Evolutionary conservation across 1,284 basidiomycete species (phyloP).

Genomic region (Cystobasidium slooffiae): DNA sequence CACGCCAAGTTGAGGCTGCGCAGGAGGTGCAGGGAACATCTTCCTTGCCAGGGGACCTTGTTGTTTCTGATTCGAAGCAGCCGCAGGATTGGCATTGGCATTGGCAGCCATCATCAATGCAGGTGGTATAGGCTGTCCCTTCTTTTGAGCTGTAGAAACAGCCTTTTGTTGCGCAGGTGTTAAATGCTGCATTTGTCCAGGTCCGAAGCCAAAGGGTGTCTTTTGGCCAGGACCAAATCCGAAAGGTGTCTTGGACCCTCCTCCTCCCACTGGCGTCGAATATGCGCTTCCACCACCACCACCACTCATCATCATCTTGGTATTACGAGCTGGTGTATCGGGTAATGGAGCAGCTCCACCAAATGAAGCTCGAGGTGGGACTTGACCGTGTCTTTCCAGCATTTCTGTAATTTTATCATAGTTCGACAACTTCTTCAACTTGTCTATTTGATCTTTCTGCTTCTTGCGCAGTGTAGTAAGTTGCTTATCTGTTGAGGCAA

Average conservation of each 20-base stretch:
- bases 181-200: slow-evolving; percentile 16
- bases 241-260: not conserved
- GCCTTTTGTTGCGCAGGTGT: slow-evolving; percentile 31
- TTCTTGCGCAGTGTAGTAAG: slow-evolving; percentile 75
- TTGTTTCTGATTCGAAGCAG: slow-evolving; percentile 25
- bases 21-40: slow-evolving; percentile 24
- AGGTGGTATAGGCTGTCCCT: slow-evolving; percentile 13
- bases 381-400: slow-evolving; percentile 86
- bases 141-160: not conserved
- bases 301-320: not conserved
- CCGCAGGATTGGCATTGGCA: not conserved
- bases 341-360: not conserved
- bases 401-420: slow-evolving; percentile 90
- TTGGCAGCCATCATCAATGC: slow-evolving; percentile 7
- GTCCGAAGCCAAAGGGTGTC: not conserved
- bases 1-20: not conserved
- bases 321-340: slow-evolving; percentile 15
- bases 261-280: slow-evolving; percentile 30
- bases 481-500: slow-evolving; percentile 65
- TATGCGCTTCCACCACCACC: slow-evolving; percentile 10
- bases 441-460: slow-evolving; percentile 86
- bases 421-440: slow-evolving; percentile 96
- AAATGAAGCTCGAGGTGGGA: not conserved
- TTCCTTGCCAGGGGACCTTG: slow-evolving; percentile 23
- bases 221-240: slow-evolving; percentile 2